phyloP scores from a whole-genome alignment of 306 rosid genomes.

The Cucumis sativus region DNA sequence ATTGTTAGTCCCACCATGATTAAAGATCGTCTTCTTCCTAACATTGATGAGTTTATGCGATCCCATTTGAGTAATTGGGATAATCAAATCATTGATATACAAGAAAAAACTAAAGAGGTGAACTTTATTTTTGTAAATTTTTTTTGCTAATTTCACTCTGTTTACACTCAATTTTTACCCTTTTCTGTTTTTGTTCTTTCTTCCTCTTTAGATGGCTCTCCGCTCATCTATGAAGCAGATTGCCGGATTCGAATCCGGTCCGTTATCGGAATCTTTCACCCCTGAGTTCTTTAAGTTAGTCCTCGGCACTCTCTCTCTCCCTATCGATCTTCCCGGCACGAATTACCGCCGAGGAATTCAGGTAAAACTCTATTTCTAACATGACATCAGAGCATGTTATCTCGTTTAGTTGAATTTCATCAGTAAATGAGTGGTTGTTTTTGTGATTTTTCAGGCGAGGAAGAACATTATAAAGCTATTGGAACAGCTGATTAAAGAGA shows the following conservation, averaged over 20 bases:
- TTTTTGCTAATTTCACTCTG: not conserved
- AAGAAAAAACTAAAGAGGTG: conserved; percentile 85
- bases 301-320: conserved; percentile 77
- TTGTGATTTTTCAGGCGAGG: conserved; percentile 55
- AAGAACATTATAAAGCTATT: conserved; percentile 53
- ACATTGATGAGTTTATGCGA: conserved; percentile 70
- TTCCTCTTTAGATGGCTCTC: conserved; percentile 62
- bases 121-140: not conserved
- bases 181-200: not conserved
- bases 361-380: conserved; percentile 18
- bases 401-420: too few species aligned
- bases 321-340: conserved; percentile 85
- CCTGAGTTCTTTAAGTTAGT: conserved; percentile 83
- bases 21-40: conserved; percentile 59
- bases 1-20: conserved; percentile 62
- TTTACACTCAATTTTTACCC: not conserved
- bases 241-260: conserved; percentile 49
- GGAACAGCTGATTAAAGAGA: conserved; percentile 42
- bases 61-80: conserved; percentile 54
- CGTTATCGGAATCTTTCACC: conserved; percentile 36
- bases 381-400: not conserved
- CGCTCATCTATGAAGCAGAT: conserved; percentile 69
- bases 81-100: conserved; percentile 57
- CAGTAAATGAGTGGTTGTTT: not conserved
- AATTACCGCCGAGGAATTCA: conserved; percentile 68